Conservation (phyloP, 2,329 filamentous ascomycete genomes). For the Calonectria fujianensis region DNA sequence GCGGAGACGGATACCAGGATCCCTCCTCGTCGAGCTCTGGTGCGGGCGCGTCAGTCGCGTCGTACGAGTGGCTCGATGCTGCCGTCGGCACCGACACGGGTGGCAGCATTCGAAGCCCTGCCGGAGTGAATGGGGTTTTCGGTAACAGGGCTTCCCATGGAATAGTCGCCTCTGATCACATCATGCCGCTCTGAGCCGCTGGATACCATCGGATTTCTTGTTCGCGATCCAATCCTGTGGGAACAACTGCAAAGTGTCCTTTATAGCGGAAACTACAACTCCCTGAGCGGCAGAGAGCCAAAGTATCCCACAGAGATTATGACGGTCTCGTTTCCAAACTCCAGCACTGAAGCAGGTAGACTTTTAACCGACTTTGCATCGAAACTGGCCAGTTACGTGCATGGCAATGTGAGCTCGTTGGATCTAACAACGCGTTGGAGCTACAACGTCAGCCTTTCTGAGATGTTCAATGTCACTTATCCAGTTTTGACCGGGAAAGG, state of each 20-base stretch:
- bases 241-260: conserved; percentile 57
- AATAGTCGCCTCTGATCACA: conserved; percentile 62
- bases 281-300: not conserved
- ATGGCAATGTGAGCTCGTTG: not conserved
- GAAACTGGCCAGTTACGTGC: not conserved
- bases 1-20: conserved; percentile 68
- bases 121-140: conserved; percentile 64
- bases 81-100: conserved; percentile 48
- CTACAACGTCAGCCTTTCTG: conserved; percentile 7
- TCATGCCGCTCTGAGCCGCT: conserved; percentile 64
- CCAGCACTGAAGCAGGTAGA: not conserved
- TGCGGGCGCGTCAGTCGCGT: conserved; percentile 60
- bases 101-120: conserved; percentile 65
- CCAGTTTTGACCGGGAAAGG: conserved; percentile 61
- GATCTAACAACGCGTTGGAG: not conserved
- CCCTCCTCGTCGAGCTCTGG: conserved; percentile 68
- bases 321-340: not conserved
- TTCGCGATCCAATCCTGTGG: conserved; percentile 60
- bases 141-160: conserved; percentile 65
- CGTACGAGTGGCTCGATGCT: conserved; percentile 66
- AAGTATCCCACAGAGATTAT: conserved; percentile 5
- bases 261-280: conserved; percentile 47
- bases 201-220: conserved; percentile 67
- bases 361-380: conserved; percentile 2
- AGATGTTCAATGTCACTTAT: conserved; percentile 59